These are phyloP conservation scores for Tulasnella sp. DNA, from an alignment of 768 basidiomycete species.

Conservation along the genomic window DNA sequence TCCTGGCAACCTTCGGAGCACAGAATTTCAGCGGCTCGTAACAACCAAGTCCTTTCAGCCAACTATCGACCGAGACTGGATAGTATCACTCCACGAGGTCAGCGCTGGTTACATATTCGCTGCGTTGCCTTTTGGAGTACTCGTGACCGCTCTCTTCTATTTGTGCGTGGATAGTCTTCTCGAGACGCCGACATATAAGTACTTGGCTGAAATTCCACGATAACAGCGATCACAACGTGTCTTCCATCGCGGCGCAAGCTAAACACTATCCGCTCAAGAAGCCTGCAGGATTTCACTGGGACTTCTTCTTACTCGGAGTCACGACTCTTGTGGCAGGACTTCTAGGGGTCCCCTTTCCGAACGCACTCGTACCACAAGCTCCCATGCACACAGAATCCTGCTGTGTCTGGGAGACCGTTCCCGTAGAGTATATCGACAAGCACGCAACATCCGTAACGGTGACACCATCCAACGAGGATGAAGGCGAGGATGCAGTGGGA, in stretches of 20 bases:
- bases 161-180: slow-evolving; percentile 39
- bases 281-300: slow-evolving; percentile 55
- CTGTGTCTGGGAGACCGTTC: too few relatives aligned
- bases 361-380: slow-evolving; percentile 38
- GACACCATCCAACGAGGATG: background rate
- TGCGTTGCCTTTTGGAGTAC: too few relatives aligned
- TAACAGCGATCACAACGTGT: slow-evolving; percentile 5
- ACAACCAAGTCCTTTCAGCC: too few relatives aligned
- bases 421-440: too few relatives aligned
- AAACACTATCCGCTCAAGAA: slow-evolving; percentile 83
- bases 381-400: too few relatives aligned
- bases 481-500: background rate
- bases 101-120: too few relatives aligned
- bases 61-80: too few relatives aligned
- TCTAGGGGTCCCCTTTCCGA: slow-evolving; percentile 78
- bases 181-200: too few relatives aligned
- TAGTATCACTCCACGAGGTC: too few relatives aligned
- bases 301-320: slow-evolving; percentile 84
- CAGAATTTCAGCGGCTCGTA: too few relatives aligned
- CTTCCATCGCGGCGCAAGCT: slow-evolving; percentile 89
- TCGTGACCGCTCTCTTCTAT: slow-evolving; percentile 30
- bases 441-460: slow-evolving; percentile 31
- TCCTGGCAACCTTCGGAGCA: too few relatives aligned
- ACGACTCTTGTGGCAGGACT: slow-evolving; percentile 82
- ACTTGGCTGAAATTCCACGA: too few relatives aligned